A percentile compares a stretch with the other conserved stretches of the same genome.
phyloP scores from a whole-genome alignment of 164 flowering plant species.

The Cinnamomum chago region DNA sequence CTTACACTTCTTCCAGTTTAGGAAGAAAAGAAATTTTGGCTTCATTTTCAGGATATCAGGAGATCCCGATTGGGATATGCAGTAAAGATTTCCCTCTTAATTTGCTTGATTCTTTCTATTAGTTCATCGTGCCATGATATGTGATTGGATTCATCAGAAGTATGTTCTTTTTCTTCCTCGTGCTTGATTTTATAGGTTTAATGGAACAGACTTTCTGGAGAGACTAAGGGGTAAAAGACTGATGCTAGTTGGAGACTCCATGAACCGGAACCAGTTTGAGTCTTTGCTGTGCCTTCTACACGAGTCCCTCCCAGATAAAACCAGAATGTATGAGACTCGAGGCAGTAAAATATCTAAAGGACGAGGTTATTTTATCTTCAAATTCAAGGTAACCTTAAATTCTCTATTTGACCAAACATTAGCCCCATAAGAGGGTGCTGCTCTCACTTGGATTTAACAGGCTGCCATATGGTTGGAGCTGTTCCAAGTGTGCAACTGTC shows the following conservation, averaged over 20 bases:
- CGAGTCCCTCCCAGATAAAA: slow-evolving; percentile 65
- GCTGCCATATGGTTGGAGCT: no score
- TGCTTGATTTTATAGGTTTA: slow-evolving; percentile 52
- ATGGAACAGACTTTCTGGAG: slow-evolving; percentile 80
- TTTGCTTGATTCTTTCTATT: not conserved
- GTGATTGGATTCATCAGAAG: not conserved
- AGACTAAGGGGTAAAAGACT: slow-evolving; percentile 83
- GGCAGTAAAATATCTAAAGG: slow-evolving; percentile 87
- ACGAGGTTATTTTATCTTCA: slow-evolving; percentile 79
- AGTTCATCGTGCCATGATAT: not conserved
- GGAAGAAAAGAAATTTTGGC: no score
- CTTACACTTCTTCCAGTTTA: no score
- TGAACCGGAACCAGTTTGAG: slow-evolving; percentile 96
- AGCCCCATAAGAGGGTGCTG: no score
- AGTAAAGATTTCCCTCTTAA: not conserved
- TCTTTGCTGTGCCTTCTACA: slow-evolving; percentile 82
- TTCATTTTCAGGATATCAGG: not conserved
- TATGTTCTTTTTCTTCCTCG: slow-evolving; percentile 17
- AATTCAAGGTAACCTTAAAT: slow-evolving; percentile 49
- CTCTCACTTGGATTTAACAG: no score
- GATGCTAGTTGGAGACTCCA: slow-evolving; percentile 92
- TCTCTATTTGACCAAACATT: no score
- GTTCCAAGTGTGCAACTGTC: no score
- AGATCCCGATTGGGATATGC: not conserved
- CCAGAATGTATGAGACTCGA: slow-evolving; percentile 72